Evolutionary conservation across 768 basidiomycete genomes (phyloP).

Genomic region (Leccinellum luteum): DNA sequence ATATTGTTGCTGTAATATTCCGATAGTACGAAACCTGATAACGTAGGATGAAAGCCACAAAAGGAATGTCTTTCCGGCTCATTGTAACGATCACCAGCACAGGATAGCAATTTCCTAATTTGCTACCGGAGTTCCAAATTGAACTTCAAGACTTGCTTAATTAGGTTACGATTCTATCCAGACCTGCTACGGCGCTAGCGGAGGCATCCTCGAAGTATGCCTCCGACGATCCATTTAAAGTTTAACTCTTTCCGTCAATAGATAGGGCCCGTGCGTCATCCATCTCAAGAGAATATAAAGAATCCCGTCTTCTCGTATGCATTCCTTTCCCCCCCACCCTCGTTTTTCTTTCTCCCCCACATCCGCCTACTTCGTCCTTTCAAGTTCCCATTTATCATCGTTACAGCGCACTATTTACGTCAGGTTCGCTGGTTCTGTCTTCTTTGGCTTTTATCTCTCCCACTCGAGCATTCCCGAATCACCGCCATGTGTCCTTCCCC

Average conservation of each 20-base stretch:
- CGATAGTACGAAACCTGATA: too few relatives aligned
- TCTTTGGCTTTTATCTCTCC: slow-evolving; percentile 13
- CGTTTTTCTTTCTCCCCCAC: slow-evolving; percentile 13
- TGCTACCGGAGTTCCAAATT: slow-evolving; percentile 15
- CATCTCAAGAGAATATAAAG: slow-evolving; percentile 25
- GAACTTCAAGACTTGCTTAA: slow-evolving; percentile 28
- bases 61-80: too few relatives aligned
- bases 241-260: slow-evolving; percentile 16
- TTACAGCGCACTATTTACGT: slow-evolving; percentile 23
- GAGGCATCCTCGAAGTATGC: slow-evolving; percentile 24
- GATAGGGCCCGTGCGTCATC: slow-evolving; percentile 31
- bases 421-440: slow-evolving; percentile 11
- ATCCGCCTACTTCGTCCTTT: slow-evolving; percentile 18
- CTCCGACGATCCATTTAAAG: slow-evolving; percentile 18
- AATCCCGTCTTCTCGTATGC: slow-evolving; percentile 7
- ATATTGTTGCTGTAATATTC: background rate
- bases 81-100: slow-evolving; percentile 12
- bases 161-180: slow-evolving; percentile 15
- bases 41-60: too few relatives aligned
- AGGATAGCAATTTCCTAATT: slow-evolving; percentile 18
- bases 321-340: slow-evolving; percentile 9
- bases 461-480: slow-evolving; percentile 22
- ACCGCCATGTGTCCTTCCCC: slow-evolving; percentile 25
- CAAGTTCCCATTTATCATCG: slow-evolving; percentile 7
- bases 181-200: slow-evolving; percentile 17